These are phyloP conservation scores for Suillus hirtellus DNA, from an alignment of 768 basidiomycete genomes.

Conservation along the genomic window DNA sequence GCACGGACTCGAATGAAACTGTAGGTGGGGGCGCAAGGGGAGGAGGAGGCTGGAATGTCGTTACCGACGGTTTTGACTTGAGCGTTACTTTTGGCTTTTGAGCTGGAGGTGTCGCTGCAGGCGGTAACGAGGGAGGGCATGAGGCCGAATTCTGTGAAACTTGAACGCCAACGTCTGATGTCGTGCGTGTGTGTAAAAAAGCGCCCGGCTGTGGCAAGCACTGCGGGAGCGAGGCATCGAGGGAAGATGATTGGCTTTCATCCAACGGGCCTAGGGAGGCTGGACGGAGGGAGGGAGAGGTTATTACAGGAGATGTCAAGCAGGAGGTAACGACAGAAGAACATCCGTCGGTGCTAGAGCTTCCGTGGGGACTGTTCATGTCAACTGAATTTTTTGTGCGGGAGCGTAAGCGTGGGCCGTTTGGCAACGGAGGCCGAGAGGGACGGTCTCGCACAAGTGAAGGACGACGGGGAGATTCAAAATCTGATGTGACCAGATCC, in stretches of 20 bases:
- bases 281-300: slow-evolving; percentile 5
- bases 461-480: slow-evolving; percentile 14
- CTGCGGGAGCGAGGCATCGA: slow-evolving; percentile 13
- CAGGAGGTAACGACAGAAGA: slow-evolving; percentile 8
- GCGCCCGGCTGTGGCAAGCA: neutral
- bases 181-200: neutral
- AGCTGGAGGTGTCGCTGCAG: slow-evolving; percentile 15
- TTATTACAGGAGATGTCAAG: slow-evolving; percentile 6
- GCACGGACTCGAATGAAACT: slow-evolving; percentile 55
- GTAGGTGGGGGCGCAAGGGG: slow-evolving; percentile 48
- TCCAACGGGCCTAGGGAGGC: slow-evolving; percentile 5
- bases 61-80: slow-evolving; percentile 5
- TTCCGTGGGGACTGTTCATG: slow-evolving; percentile 9
- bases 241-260: slow-evolving; percentile 7
- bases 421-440: slow-evolving; percentile 16
- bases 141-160: slow-evolving; percentile 3
- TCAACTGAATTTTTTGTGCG: slow-evolving; percentile 19
- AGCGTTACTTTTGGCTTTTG: slow-evolving; percentile 14
- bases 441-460: slow-evolving; percentile 27
- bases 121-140: slow-evolving; percentile 14
- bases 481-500: slow-evolving; percentile 18
- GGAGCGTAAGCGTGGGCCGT: slow-evolving; percentile 25
- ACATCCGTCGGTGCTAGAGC: slow-evolving; percentile 10
- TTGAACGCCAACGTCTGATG: slow-evolving; percentile 20
- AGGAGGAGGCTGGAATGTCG: slow-evolving; percentile 29